These are phyloP conservation scores for Hymenotorrendiella dingleyae DNA, from an alignment of 2,329 filamentous ascomycete species.

Conservation along the genomic window DNA sequence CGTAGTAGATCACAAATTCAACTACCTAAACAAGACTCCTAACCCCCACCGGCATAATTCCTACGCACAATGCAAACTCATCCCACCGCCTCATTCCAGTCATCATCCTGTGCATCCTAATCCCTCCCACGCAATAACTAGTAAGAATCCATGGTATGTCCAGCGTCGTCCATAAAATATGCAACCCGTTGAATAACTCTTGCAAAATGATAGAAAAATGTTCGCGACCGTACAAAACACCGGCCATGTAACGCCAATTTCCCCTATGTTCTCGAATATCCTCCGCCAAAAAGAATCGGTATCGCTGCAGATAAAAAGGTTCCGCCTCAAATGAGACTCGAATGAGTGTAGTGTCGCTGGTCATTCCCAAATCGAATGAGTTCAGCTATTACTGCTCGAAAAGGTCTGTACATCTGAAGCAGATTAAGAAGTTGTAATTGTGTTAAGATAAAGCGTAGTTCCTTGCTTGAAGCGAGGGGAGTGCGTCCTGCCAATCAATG, in stretches of 20 bases:
- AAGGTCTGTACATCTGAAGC: conserved; percentile 27
- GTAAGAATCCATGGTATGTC: conserved; percentile 23
- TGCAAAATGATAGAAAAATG: conserved; percentile 9
- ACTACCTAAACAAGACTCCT: too few species aligned
- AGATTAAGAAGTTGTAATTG: conserved; percentile 26
- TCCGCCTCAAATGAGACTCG: conserved; percentile 16
- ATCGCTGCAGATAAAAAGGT: conserved; percentile 11
- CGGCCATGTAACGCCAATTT: conserved; percentile 18
- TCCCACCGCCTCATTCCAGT: background rate
- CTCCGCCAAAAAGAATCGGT: conserved; percentile 9
- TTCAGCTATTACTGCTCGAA: conserved; percentile 23
- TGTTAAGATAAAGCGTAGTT: conserved; percentile 5
- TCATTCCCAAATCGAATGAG: conserved; percentile 3
- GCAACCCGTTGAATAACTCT: conserved; percentile 10
- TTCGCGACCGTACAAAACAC: conserved; percentile 8
- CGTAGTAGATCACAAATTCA: too few species aligned
- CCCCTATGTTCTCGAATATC: conserved; percentile 18
- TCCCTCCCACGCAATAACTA: conserved; percentile 5
- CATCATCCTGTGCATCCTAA: conserved; percentile 4
- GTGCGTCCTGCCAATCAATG: conserved; percentile 3
- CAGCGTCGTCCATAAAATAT: conserved; percentile 17
- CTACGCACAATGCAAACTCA: background rate
- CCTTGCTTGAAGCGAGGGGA: conserved; percentile 5
- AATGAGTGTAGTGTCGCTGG: conserved; percentile 23
- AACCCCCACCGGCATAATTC: too few species aligned